phyloP scores from a whole-genome alignment of 2,329 filamentous ascomycete genomes.

The Diplodia mutila region DNA sequence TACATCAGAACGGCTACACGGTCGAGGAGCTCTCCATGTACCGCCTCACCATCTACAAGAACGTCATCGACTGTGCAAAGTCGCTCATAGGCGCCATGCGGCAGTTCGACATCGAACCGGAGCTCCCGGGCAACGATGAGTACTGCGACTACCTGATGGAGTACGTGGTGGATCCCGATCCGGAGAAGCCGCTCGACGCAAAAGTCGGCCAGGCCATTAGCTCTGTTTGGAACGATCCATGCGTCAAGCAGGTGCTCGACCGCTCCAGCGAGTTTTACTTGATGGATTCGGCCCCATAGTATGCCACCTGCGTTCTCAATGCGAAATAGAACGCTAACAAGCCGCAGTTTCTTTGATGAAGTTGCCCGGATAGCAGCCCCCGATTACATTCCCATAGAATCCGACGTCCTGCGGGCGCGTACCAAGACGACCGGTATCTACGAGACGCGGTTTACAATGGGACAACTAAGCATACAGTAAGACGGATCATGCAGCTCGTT shows the following conservation, averaged over 20 bases:
- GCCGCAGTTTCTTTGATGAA: constrained; percentile 88
- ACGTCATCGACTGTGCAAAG: constrained; percentile 94
- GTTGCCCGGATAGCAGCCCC: constrained; percentile 79
- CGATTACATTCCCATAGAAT: constrained; percentile 90
- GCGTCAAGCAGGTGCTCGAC: constrained; percentile 80
- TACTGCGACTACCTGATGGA: constrained; percentile 80
- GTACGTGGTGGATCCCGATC: constrained; percentile 88
- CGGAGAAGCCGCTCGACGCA: constrained; percentile 79
- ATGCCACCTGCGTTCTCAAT: constrained; percentile 44
- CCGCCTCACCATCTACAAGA: constrained; percentile 96
- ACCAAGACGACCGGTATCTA: constrained; percentile 99
- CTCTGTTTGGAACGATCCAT: constrained; percentile 87
- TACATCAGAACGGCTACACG: constrained; percentile 96
- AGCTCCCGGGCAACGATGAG: constrained; percentile 70
- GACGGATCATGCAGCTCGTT: constrained; percentile 46
- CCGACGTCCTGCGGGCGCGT: constrained; percentile 91
- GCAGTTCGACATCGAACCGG: constrained; percentile 84
- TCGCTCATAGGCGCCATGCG: constrained; percentile 88
- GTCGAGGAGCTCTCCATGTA: constrained; percentile 93
- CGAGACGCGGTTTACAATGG: constrained; percentile 98
- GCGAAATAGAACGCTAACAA: constrained; percentile 29
- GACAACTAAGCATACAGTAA: constrained; percentile 97
- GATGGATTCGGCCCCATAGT: constrained; percentile 99
- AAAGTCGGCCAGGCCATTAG: constrained; percentile 82
- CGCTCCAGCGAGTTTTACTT: constrained; percentile 98